Conservation (phyloP, 768 basidiomycete species). For the Russula sp. region DNA sequence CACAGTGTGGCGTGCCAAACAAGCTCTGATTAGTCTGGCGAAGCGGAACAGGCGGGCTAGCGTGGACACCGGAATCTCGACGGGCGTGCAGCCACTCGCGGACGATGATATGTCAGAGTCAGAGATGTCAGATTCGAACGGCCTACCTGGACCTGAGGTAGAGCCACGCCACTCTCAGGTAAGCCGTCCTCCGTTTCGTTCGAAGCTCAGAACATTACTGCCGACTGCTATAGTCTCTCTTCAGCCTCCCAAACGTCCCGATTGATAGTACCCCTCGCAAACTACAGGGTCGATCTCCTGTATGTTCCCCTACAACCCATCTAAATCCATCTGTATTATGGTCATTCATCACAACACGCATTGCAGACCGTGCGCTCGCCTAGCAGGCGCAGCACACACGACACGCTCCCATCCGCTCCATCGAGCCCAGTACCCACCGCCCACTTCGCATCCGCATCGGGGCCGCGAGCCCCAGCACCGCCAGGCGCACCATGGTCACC, state of each 20-base stretch:
- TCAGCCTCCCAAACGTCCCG: constrained; percentile 7
- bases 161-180: background rate
- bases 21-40: constrained; percentile 1
- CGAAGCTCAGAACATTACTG: too few relatives aligned
- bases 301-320: background rate
- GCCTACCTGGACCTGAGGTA: background rate
- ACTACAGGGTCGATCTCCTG: background rate
- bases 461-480: background rate
- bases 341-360: background rate
- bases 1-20: constrained; percentile 10
- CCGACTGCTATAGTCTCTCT: background rate
- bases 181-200: background rate
- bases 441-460: background rate
- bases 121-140: background rate
- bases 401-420: constrained; percentile 1
- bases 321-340: too few relatives aligned
- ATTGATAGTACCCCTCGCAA: constrained; percentile 1
- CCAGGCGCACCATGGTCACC: background rate
- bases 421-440: background rate
- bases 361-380: background rate
- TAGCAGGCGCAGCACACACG: background rate
- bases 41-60: constrained; percentile 14
- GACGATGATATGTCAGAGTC: background rate
- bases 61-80: background rate
- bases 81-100: constrained; percentile 2